Evolutionary conservation across 768 basidiomycete species (phyloP), one percentile per base, ranked within the genome.

Genomic region (Mycena rebaudengoi): DNA sequence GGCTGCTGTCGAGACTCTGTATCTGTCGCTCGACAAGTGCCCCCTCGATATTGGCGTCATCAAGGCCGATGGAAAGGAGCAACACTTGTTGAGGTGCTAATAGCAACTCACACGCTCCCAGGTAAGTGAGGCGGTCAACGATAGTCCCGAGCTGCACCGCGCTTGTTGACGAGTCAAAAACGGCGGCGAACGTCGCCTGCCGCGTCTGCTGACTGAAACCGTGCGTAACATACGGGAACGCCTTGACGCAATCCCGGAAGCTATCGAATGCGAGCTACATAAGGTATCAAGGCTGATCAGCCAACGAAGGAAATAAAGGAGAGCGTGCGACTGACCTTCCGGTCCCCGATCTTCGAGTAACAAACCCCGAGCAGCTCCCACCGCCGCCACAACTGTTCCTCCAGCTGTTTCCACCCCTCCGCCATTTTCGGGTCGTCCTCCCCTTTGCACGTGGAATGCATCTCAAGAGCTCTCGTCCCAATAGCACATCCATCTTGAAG

Each of bases 351-450:
- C 74, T 92, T 95, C 28, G 85, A 83, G 70, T 87, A 88, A 72
- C 93, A 95, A 5, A 91, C 86, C 0, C 86, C 95, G 25, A 96
- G 78, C 29, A 97, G 74, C 76, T 98, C 94, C 85, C 90, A 96
- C 45, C 95, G 79, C 21, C 89, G 82, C 65, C 84, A 85, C 26
- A 95, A 68, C 63, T 91, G 88, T 30, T 88, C 87, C 60, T 86
- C 83, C 2, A 93, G 79, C 65, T 86, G 84, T 43, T 58, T 78
- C 88, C 90, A 91, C 80, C 86, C 64, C 64, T 81, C 71, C 29
- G 75, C 75, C 8, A 70, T 74, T 46, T 73, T 76, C 10, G 55
- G 70, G 12, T 71, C 73, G 25, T 71, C 74, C 28, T 64, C 64
- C 13, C n/a, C n/a, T n/a, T 54, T 62, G 39, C 51, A 60, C 55